phyloP scores from a whole-genome alignment of 2,329 filamentous ascomycete species.

The Kalaharituber pfeilii region DNA sequence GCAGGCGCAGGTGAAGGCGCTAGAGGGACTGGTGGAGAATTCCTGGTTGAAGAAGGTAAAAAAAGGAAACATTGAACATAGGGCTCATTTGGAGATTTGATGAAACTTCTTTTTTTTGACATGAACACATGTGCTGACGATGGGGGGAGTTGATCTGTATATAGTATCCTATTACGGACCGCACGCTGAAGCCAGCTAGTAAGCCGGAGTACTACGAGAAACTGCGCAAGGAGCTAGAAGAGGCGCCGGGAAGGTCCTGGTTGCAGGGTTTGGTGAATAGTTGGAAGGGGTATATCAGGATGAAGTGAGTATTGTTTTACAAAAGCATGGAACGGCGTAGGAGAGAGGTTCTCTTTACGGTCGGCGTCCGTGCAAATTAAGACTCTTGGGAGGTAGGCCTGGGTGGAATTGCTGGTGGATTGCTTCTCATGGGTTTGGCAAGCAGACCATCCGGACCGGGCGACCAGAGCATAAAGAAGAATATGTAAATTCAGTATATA shows the following conservation, averaged over 20 bases:
- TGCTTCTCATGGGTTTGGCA: no score
- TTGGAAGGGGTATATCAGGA: conserved; percentile 42
- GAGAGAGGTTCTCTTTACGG: no score
- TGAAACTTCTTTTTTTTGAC: conserved; percentile 5
- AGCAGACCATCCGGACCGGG: no score
- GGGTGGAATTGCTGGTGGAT: no score
- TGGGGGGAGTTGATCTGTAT: conserved; percentile 43
- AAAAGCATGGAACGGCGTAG: no score
- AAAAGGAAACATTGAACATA: not conserved
- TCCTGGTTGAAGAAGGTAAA: not conserved
- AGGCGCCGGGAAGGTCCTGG: conserved; percentile 42
- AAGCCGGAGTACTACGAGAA: conserved; percentile 48
- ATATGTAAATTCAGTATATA: no score
- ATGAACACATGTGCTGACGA: conserved; percentile 37
- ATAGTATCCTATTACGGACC: conserved; percentile 36
- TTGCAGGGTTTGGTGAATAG: conserved; percentile 37
- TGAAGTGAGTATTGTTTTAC: no score
- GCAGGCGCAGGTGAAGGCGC: not conserved
- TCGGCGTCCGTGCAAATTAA: no score
- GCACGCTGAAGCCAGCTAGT: conserved; percentile 40
- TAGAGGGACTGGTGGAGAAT: not conserved
- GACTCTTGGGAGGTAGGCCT: no score
- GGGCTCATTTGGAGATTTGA: not conserved
- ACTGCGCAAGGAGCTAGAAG: conserved; percentile 44
- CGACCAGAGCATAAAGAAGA: no score